Conservation (phyloP, 2,329 filamentous ascomycete species). For the Domatiomyces globalis region DNA sequence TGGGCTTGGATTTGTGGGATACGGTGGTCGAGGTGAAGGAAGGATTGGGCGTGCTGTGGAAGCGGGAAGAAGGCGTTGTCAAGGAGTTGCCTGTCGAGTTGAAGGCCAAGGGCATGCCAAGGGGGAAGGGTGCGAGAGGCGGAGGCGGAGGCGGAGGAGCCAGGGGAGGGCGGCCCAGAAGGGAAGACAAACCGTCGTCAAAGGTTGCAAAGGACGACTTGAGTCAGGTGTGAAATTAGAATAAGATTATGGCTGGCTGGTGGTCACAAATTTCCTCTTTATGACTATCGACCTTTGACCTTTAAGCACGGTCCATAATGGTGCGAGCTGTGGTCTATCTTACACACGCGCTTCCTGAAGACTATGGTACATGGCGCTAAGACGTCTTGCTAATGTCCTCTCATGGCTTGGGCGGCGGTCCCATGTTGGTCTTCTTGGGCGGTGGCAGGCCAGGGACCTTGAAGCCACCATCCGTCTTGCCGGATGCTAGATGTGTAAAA, state of each 20-base stretch:
- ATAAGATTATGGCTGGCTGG: too few relatives aligned
- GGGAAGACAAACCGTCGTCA: not conserved
- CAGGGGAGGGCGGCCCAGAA: not conserved
- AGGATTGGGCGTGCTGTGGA: slow-evolving; percentile 56
- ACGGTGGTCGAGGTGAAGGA: slow-evolving; percentile 60
- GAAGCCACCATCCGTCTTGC: slow-evolving; percentile 47
- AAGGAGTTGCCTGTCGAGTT: slow-evolving; percentile 35
- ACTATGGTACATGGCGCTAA: too few relatives aligned
- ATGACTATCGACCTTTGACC: too few relatives aligned
- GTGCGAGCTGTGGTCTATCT: too few relatives aligned
- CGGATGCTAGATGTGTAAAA: slow-evolving; percentile 61
- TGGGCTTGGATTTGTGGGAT: slow-evolving; percentile 55
- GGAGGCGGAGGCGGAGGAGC: slow-evolving; percentile 5
- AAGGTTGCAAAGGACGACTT: not conserved
- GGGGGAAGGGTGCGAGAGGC: slow-evolving; percentile 20
- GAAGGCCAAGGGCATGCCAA: slow-evolving; percentile 27
- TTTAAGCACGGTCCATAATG: too few relatives aligned
- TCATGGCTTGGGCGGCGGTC: slow-evolving; percentile 25
- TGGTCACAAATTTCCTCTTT: not conserved
- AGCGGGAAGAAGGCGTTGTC: slow-evolving; percentile 37
- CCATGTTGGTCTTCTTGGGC: slow-evolving; percentile 56
- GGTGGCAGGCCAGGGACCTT: slow-evolving; percentile 66
- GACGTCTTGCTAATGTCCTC: not conserved
- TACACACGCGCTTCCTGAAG: too few relatives aligned
- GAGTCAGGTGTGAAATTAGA: not conserved